phyloP scores from a whole-genome alignment of 345 rosid species.

The Eucalyptus curtisii region DNA sequence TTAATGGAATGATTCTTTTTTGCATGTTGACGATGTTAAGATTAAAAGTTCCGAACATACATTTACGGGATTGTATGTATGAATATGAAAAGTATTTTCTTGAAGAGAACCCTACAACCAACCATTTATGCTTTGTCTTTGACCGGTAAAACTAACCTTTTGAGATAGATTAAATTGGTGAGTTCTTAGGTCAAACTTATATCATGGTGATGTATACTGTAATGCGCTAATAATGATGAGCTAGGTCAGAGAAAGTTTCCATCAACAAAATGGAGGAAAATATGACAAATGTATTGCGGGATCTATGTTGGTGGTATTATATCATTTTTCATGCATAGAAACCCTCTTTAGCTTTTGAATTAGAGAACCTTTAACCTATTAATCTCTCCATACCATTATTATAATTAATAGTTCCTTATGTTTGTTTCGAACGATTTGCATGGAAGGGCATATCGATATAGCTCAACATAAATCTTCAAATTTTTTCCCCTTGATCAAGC shows the following conservation, averaged over 20 bases:
- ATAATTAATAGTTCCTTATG: not conserved
- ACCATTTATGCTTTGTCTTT: not conserved
- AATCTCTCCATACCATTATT: not conserved
- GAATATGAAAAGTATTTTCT: not conserved
- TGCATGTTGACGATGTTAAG: accelerated
- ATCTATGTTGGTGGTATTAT: not conserved
- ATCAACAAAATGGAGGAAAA: not conserved
- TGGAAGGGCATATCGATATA: not conserved
- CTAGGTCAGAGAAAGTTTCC: not conserved
- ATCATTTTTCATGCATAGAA: not conserved
- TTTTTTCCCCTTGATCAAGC: not conserved
- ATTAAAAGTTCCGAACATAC: not conserved
- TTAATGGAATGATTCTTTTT: not conserved
- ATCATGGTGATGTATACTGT: not conserved
- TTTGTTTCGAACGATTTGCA: not conserved
- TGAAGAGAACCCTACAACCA: not conserved
- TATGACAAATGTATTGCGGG: not conserved
- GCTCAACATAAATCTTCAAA: not conserved
- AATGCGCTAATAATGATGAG: not conserved
- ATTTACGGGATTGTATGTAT: accelerated
- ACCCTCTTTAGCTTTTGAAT: not conserved
- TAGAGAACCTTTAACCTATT: not conserved
- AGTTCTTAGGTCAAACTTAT: not conserved
- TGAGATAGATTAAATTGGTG: not conserved
- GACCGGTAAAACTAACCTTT: not conserved